A percentile compares a stretch with the other conserved stretches of the same genome.
Evolutionary conservation across 345 rosid genomes (phyloP).

Genomic region (Citrus sinensis): DVS_A1.0 CM039162.1:29280501-29281000

Average conservation of each 20-base stretch:
- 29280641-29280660: too few relatives aligned
- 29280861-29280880: constrained; percentile 28
- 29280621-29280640: neutral
- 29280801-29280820: constrained; percentile 24
- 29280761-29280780: constrained; percentile 30
- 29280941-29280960: too few relatives aligned
- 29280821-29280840: constrained; percentile 15
- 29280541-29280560: too few relatives aligned
- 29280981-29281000: too few relatives aligned
- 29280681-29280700: constrained; percentile 14
- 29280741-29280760: constrained; percentile 6
- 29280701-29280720: constrained; percentile 15
- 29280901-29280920: too few relatives aligned
- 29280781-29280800: constrained; percentile 24
- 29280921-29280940: too few relatives aligned
- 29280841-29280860: constrained; percentile 36
- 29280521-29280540: too few relatives aligned
- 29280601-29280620: neutral
- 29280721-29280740: constrained; percentile 6
- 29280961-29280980: too few relatives aligned
- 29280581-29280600: too few relatives aligned
- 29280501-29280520: constrained; percentile 6
- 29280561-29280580: too few relatives aligned
- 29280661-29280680: too few relatives aligned
- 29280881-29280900: constrained; percentile 23